Percentiles rank a stretch among this genome's conserved stretches.
Conservation (phyloP, 1,284 basidiomycete genomes). For the Pisolithus thermaeus region DNA sequence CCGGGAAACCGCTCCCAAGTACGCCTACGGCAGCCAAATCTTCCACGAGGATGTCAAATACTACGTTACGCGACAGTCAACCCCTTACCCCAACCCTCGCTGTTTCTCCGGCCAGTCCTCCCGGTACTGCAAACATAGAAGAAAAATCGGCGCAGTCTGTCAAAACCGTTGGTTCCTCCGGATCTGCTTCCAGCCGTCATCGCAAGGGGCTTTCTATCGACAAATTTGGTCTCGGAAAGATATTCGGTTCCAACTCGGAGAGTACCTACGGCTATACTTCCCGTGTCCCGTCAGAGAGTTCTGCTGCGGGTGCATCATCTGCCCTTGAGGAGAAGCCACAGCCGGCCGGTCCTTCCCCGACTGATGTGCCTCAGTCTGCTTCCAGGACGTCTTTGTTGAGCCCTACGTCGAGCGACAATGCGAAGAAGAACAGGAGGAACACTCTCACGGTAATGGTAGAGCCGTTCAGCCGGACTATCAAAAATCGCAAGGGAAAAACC, state of each 20-base stretch:
- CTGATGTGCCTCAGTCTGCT: constrained; percentile 6
- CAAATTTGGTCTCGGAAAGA: constrained; percentile 67
- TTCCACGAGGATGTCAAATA: constrained; percentile 15
- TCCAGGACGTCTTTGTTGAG: constrained; percentile 30
- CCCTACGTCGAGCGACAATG: constrained; percentile 27
- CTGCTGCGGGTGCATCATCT: constrained; percentile 20
- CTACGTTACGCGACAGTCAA: constrained; percentile 21
- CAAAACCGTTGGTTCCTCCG: constrained; percentile 29
- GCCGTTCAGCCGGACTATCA: constrained; percentile 58
- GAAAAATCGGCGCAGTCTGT: constrained; percentile 31
- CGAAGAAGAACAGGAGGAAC: constrained; percentile 62
- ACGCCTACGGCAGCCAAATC: constrained; percentile 19
- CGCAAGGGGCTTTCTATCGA: constrained; percentile 64
- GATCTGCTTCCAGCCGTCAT: constrained; percentile 45
- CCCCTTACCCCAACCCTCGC: constrained; percentile 34
- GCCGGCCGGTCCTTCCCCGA: constrained; percentile 1
- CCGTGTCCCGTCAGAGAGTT: constrained; percentile 39
- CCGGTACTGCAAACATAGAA: constrained; percentile 32
- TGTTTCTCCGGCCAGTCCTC: constrained; percentile 46
- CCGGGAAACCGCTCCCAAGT: constrained; percentile 20
- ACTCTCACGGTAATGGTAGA: constrained; percentile 82
- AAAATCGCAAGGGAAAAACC: constrained; percentile 38
- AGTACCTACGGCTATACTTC: constrained; percentile 28
- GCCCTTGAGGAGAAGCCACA: constrained; percentile 19
- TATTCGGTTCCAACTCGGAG: constrained; percentile 41